phyloP scores from a whole-genome alignment of 768 basidiomycete genomes.

The Lactarius pseudohatsudake region DNA sequence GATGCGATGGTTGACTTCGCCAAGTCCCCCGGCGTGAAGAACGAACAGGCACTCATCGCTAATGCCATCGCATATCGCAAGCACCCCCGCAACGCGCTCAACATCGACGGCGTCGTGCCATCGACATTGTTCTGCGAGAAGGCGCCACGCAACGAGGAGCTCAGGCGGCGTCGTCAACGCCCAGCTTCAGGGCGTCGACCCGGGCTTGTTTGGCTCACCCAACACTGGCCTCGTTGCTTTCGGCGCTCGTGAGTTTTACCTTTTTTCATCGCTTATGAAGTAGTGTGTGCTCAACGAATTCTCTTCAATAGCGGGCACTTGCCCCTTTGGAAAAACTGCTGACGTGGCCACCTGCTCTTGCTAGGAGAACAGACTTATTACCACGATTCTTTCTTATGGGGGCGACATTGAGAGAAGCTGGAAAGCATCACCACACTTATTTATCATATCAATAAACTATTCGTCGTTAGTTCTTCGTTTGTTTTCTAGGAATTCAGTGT shows the following conservation, averaged over 20 bases:
- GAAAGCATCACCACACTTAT: neutral
- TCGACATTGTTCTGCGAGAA: slow-evolving; percentile 55
- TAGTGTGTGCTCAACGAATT: neutral
- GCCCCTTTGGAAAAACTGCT: slow-evolving; percentile 25
- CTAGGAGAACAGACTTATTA: neutral
- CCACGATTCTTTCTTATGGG: neutral
- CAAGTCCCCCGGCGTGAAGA: slow-evolving; percentile 43
- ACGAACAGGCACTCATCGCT: slow-evolving; percentile 42
- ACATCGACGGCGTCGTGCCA: slow-evolving; percentile 44
- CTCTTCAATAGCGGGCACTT: slow-evolving; percentile 18
- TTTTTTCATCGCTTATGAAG: neutral
- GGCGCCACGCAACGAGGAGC: slow-evolving; percentile 50
- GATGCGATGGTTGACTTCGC: slow-evolving; percentile 53
- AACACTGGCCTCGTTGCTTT: slow-evolving; percentile 48
- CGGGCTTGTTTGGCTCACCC: slow-evolving; percentile 53
- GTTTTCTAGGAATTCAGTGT: neutral
- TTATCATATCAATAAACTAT: too few relatives aligned
- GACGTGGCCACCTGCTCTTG: slow-evolving; percentile 22
- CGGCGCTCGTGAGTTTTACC: slow-evolving; percentile 40
- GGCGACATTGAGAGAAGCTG: neutral
- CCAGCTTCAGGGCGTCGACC: slow-evolving; percentile 55
- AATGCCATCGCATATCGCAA: slow-evolving; percentile 45
- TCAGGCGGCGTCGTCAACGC: slow-evolving; percentile 53
- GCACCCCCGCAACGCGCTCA: slow-evolving; percentile 46
- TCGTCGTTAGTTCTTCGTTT: neutral